Evolutionary conservation across 2,329 filamentous ascomycete species (phyloP).

Genomic region (Massarina eburnea): DNA sequence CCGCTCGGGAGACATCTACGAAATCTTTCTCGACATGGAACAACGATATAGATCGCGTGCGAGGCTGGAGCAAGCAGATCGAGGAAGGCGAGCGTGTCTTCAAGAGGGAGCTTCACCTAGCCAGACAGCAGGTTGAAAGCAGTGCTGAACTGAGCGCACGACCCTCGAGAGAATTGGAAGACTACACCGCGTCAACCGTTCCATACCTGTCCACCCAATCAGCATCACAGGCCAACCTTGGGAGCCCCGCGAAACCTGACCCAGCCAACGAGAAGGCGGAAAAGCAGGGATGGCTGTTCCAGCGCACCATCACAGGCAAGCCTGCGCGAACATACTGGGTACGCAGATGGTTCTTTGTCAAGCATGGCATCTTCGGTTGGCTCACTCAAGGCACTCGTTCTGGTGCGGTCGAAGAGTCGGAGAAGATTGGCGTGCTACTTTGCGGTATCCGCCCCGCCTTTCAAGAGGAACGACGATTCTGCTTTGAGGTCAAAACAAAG

Average conservation of each 20-base stretch:
- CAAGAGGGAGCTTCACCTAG: conserved; percentile 75
- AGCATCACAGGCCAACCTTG: conserved; percentile 57
- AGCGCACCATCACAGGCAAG: conserved; percentile 80
- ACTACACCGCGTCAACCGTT: conserved; percentile 87
- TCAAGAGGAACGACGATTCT: conserved; percentile 91
- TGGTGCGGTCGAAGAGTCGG: conserved; percentile 88
- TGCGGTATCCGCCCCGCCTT: conserved; percentile 91
- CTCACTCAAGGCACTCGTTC: conserved; percentile 78
- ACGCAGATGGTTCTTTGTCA: conserved; percentile 92
- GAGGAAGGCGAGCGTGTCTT: conserved; percentile 84
- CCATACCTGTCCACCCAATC: conserved; percentile 76
- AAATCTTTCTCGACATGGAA: conserved; percentile 67
- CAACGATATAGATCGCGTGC: conserved; percentile 84
- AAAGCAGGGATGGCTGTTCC: conserved; percentile 93
- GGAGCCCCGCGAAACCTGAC: conserved; percentile 56
- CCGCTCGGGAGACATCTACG: conserved; percentile 65
- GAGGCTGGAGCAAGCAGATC: conserved; percentile 93
- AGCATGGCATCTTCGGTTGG: conserved; percentile 95
- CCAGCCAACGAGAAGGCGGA: conserved; percentile 57
- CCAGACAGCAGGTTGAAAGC: conserved; percentile 81
- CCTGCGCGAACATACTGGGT: conserved; percentile 89
- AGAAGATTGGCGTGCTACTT: conserved; percentile 91
- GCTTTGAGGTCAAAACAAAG: conserved; percentile 98
- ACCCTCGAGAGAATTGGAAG: conserved; percentile 88
- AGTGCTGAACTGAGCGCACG: conserved; percentile 68